Percentiles rank a stretch among this genome's conserved stretches.
phyloP scores from a whole-genome alignment of 2,329 filamentous ascomycete genomes.

The Anthostomella pinea region DNA sequence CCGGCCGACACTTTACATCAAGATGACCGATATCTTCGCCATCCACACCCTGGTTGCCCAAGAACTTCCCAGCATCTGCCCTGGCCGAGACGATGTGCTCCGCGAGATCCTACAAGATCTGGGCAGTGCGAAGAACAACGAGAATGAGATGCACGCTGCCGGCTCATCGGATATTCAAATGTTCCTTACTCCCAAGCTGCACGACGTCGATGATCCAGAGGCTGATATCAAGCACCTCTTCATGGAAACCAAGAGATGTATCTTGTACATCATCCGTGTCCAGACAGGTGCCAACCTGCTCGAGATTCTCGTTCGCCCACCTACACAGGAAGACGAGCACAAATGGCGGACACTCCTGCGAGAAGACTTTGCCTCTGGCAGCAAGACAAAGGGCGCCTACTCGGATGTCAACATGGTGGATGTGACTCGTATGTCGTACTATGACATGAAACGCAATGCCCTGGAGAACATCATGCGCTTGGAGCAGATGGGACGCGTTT shows the following conservation, averaged over 20 bases:
- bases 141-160: constrained; percentile 85
- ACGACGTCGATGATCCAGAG: constrained; percentile 89
- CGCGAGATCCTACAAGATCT: constrained; percentile 91
- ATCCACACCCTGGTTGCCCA: constrained; percentile 85
- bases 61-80: constrained; percentile 75
- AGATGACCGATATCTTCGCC: constrained; percentile 95
- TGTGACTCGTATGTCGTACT: constrained; percentile 84
- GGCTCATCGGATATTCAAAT: constrained; percentile 87
- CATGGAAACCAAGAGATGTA: constrained; percentile 97
- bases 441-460: constrained; percentile 87
- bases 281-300: constrained; percentile 90
- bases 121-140: constrained; percentile 93
- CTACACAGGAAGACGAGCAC: constrained; percentile 80
- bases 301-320: constrained; percentile 90
- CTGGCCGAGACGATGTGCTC: constrained; percentile 78
- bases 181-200: constrained; percentile 84
- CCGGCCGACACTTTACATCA: constrained; percentile 98
- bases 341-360: constrained; percentile 79
- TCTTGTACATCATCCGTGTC: constrained; percentile 95
- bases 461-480: constrained; percentile 91
- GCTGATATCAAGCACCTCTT: constrained; percentile 89
- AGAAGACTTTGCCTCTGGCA: constrained; percentile 73
- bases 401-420: constrained; percentile 87
- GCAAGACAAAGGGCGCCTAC: constrained; percentile 76
- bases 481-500: constrained; percentile 84